Evolutionary conservation across 192 early-diverging fungal species (phyloP), one percentile per base, ranked within the genome.

Genomic region (Thoreauomyces humboldtii): DNA sequence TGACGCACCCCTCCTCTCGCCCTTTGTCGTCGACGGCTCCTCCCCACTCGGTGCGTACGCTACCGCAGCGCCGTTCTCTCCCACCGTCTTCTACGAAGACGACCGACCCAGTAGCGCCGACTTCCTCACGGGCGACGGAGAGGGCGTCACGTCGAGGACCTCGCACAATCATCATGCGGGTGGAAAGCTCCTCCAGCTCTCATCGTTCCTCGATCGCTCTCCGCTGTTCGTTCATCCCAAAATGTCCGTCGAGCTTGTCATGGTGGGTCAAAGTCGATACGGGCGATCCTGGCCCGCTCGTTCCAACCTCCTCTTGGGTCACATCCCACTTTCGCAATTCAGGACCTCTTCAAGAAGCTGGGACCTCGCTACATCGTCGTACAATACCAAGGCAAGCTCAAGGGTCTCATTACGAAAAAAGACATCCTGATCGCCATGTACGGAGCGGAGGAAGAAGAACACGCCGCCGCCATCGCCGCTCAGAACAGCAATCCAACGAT

Each of bases 321-420:
- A n/a, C n/a, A n/a, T n/a, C n/a, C n/a, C n/a, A 12, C 14, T 46
- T 52, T 17, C 45, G 32, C 17, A 25, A 22, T 36, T 5, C 42
- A 72, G 71, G 82, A 84, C 38, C 56, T 84, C 43, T 84, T 84
- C 58, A 79, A 79, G 46, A 81, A 84, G 59, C 64, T 84, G 3
- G 82, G 75, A 11, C 71, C 70, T 15, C 68, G 79, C 9, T 77
- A 77, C 63, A 62, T 81, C 19, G 21, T 77, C 17, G 64, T 81
- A 25, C 42, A 59, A 35, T 50, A 68, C 32, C 43, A 46, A 31
- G 79, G 75, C 11, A 35, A 63, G 25, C 52, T 81, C n/a, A 21
- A 57, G 28, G 79, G 79, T 6, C 34, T 81, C 14, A 67, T 81
- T 17, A 81, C 79, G 12, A 81, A 81, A 54, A 81, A 81, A 51